Evolutionary conservation across 2,329 filamentous ascomycete genomes (phyloP).

Genomic region (Knufia petricola): DNA sequence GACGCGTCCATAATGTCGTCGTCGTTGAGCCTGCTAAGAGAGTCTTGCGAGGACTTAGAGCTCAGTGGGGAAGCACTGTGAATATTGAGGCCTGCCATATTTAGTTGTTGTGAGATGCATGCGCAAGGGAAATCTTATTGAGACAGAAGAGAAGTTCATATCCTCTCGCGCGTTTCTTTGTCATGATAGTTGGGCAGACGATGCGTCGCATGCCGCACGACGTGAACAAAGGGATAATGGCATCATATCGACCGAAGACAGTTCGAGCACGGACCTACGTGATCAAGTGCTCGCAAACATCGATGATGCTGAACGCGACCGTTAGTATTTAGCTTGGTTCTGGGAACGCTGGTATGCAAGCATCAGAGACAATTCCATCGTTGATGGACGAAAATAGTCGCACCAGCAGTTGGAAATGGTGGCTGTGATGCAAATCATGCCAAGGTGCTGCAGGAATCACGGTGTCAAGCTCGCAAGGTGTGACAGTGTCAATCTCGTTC

Average conservation of each 20-base stretch:
- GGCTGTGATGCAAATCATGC: too few species aligned
- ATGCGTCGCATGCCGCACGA: neutral
- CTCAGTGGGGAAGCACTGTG: slow-evolving; percentile 21
- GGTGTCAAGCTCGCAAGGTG: too few species aligned
- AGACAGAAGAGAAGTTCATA: slow-evolving; percentile 1
- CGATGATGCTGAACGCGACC: neutral
- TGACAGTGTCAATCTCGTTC: too few species aligned
- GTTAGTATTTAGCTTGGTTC: too few species aligned
- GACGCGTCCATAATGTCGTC: neutral
- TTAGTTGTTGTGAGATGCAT: neutral
- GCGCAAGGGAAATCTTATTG: neutral
- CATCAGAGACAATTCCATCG: too few species aligned
- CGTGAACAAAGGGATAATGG: slow-evolving; percentile 7
- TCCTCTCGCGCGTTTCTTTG: neutral
- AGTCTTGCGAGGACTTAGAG: slow-evolving; percentile 11
- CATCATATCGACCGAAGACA: neutral
- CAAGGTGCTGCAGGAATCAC: too few species aligned
- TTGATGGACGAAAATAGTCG: too few species aligned
- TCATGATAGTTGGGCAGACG: neutral
- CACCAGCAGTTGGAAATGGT: too few species aligned
- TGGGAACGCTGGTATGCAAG: too few species aligned
- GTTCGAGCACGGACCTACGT: neutral
- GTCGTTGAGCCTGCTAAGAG: neutral
- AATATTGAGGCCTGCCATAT: slow-evolving; percentile 12
- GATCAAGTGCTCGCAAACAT: neutral